A percentile compares a stretch with the other conserved stretches of the same genome.
Conservation (phyloP, 2,329 filamentous ascomycete genomes). For the Neofusicoccum parvum region DNA sequence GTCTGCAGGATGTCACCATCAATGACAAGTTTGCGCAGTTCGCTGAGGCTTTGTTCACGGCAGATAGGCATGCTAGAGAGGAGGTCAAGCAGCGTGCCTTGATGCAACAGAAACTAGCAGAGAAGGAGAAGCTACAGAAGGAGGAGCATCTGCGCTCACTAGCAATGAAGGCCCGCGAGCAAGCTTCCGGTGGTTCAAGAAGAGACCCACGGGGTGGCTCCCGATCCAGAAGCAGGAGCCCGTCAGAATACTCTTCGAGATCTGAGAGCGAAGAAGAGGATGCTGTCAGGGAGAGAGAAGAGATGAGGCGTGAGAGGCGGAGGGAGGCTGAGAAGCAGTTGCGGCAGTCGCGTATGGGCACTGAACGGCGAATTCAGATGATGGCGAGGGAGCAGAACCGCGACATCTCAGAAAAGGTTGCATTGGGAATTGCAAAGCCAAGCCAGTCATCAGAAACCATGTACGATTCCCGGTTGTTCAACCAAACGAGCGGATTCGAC, state of each 20-base stretch:
- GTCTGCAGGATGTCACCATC: conserved; percentile 89
- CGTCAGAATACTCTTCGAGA: conserved; percentile 46
- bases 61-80: conserved; percentile 90
- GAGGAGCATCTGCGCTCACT: conserved; percentile 87
- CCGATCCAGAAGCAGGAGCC: conserved; percentile 44
- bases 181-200: conserved; percentile 57
- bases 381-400: conserved; percentile 94
- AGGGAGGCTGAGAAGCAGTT: conserved; percentile 87
- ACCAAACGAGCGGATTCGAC: conserved; percentile 88
- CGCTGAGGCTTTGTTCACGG: conserved; percentile 89
- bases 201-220: conserved; percentile 7
- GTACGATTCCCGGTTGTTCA: conserved; percentile 96
- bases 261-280: conserved; percentile 64
- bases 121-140: conserved; percentile 94
- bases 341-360: conserved; percentile 92
- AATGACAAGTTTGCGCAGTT: conserved; percentile 99
- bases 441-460: conserved; percentile 90
- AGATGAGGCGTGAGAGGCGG: conserved; percentile 73
- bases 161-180: conserved; percentile 88
- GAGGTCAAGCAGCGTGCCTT: conserved; percentile 88
- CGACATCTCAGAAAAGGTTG: conserved; percentile 96
- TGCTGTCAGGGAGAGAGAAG: conserved; percentile 74
- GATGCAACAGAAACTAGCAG: conserved; percentile 94
- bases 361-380: conserved; percentile 86
- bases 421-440: conserved; percentile 89